These are phyloP conservation scores for Lepiota venenata DNA, from an alignment of 768 basidiomycete genomes.

Conservation along the genomic window DNA sequence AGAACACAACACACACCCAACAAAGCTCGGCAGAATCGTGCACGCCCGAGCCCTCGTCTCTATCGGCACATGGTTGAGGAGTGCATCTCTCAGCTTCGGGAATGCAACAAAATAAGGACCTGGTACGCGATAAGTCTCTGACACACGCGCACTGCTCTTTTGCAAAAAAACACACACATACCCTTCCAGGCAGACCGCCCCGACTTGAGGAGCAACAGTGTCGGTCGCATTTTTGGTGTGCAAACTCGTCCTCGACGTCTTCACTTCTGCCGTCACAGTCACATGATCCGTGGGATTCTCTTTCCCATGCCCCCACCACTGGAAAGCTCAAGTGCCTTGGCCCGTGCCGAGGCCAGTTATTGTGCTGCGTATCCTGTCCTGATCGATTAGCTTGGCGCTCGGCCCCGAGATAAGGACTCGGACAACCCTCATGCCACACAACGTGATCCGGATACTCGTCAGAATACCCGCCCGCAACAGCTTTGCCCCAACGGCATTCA, in stretches of 20 bases:
- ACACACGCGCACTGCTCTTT: not conserved
- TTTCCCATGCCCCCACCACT: not conserved
- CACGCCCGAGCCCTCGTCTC: constrained; percentile 85
- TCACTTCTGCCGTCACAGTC: constrained; percentile 3
- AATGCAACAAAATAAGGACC: constrained; percentile 96
- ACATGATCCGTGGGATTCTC: not conserved
- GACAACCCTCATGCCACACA: too few relatives aligned
- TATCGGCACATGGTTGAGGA: constrained; percentile 81
- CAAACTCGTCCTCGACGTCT: constrained; percentile 6
- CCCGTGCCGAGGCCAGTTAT: too few relatives aligned
- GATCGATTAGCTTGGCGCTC: too few relatives aligned
- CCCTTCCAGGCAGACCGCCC: constrained; percentile 89
- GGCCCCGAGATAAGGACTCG: too few relatives aligned
- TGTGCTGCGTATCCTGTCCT: too few relatives aligned
- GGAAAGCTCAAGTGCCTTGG: too few relatives aligned
- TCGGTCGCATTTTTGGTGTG: constrained; percentile 51
- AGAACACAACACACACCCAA: constrained; percentile 72
- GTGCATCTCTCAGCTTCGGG: constrained; percentile 79
- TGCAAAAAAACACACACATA: constrained; percentile 25
- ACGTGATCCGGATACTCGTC: too few relatives aligned
- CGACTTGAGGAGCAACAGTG: constrained; percentile 51
- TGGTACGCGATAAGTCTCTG: constrained; percentile 25
- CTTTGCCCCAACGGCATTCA: too few relatives aligned
- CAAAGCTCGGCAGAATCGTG: constrained; percentile 93
- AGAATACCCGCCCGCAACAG: too few relatives aligned